Evolutionary conservation across 2,329 filamentous ascomycete species (phyloP).

Genomic region (Ophiostoma fasciatum): DNA sequence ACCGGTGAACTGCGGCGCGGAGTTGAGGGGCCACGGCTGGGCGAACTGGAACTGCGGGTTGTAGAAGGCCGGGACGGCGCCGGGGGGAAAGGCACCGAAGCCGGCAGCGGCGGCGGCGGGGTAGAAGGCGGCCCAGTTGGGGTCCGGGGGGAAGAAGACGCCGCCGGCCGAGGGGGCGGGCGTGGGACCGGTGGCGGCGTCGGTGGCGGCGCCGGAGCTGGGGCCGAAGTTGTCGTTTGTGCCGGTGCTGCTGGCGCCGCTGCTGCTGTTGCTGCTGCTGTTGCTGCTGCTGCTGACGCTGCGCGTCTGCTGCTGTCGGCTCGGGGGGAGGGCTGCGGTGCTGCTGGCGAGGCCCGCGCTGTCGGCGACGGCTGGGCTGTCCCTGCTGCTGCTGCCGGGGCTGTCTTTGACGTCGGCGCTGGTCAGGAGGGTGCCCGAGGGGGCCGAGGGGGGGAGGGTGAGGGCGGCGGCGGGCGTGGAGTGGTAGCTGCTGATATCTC

Average conservation of each 20-base stretch:
- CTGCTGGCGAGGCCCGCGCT: neutral
- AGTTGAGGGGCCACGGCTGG: slow-evolving; percentile 18
- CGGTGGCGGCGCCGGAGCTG: slow-evolving; percentile 15
- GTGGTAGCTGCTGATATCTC: neutral
- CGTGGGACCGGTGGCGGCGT: slow-evolving; percentile 9
- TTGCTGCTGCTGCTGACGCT: slow-evolving; percentile 1
- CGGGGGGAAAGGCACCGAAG: slow-evolving; percentile 20
- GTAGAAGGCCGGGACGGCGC: slow-evolving; percentile 19
- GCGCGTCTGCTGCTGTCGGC: slow-evolving; percentile 1
- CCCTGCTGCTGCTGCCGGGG: neutral
- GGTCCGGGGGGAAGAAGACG: slow-evolving; percentile 13
- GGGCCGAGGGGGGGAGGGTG: no score
- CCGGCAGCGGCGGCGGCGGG: slow-evolving; percentile 24
- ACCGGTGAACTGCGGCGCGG: slow-evolving; percentile 16
- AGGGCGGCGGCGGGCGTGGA: neutral
- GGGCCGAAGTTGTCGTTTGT: neutral
- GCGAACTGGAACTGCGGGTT: slow-evolving; percentile 11
- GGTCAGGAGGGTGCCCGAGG: no score
- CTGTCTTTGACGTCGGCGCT: neutral
- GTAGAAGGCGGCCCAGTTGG: slow-evolving; percentile 35
- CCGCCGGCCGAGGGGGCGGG: slow-evolving; percentile 1
- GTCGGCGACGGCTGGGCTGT: neutral
- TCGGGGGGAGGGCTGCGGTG: neutral
- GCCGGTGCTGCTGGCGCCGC: slow-evolving; percentile 6
- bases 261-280: slow-evolving; percentile 4